phyloP scores from a whole-genome alignment of 2,329 filamentous ascomycete species.

The Fusarium hostae region DNA sequence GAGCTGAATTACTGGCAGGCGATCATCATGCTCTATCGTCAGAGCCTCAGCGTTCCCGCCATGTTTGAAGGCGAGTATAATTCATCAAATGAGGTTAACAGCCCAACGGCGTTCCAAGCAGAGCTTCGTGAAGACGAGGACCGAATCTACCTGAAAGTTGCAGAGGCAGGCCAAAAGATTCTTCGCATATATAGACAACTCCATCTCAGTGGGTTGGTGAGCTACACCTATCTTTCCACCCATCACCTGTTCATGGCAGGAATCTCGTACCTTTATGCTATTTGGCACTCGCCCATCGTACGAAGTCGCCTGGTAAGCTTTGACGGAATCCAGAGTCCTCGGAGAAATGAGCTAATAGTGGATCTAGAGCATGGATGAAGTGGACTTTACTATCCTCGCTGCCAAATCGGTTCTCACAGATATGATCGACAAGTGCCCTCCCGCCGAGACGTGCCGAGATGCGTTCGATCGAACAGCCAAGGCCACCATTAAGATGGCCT shows the following conservation, averaged over 20 bases:
- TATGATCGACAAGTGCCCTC: conserved; percentile 92
- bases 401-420: conserved; percentile 93
- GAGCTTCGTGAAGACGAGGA: conserved; percentile 86
- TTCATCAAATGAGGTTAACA: conserved; percentile 72
- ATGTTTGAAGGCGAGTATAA: conserved; percentile 84
- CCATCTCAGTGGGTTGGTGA: conserved; percentile 88
- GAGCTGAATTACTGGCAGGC: conserved; percentile 99
- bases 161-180: conserved; percentile 93
- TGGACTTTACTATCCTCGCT: conserved; percentile 95
- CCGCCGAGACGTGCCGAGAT: conserved; percentile 92
- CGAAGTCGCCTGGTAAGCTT: conserved; percentile 82
- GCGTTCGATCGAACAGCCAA: conserved; percentile 96
- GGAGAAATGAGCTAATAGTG: conserved; percentile 14
- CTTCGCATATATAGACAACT: conserved; percentile 90
- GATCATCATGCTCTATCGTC: conserved; percentile 93
- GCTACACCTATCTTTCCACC: conserved; percentile 94
- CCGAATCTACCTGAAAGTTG: conserved; percentile 91
- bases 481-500: conserved; percentile 94
- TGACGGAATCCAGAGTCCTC: neutral
- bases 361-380: conserved; percentile 83
- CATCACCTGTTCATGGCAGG: conserved; percentile 98
- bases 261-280: conserved; percentile 94
- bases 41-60: conserved; percentile 86
- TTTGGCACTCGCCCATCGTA: conserved; percentile 94
- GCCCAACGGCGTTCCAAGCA: conserved; percentile 68